Evolutionary conservation across 2,329 filamentous ascomycete genomes (phyloP).

Genomic region (Graphilbum sp.): DNA sequence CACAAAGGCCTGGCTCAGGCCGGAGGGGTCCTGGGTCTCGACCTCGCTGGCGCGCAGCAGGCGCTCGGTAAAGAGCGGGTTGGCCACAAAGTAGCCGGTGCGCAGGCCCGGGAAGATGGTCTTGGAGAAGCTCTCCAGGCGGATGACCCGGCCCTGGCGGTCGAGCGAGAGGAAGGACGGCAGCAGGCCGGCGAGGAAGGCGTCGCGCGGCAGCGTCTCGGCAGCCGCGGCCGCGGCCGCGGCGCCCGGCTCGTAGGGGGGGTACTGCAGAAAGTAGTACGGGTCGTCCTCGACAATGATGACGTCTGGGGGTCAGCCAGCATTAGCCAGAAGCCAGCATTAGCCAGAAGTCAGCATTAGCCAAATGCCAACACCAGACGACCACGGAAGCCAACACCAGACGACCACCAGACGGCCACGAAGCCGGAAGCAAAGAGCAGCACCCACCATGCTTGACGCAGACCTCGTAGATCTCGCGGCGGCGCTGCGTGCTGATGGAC

Average conservation of each 20-base stretch:
- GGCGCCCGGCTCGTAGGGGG: conserved; percentile 3
- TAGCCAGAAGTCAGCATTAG: too few relatives aligned
- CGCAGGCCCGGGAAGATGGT: conserved; percentile 51
- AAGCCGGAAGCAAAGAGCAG: too few relatives aligned
- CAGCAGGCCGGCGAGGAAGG: conserved; percentile 9
- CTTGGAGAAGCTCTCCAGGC: conserved; percentile 57
- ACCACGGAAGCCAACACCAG: too few relatives aligned
- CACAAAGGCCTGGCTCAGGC: conserved; percentile 37
- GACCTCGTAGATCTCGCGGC: conserved; percentile 38
- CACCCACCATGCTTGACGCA: conserved; percentile 18
- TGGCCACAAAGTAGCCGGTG: conserved; percentile 43
- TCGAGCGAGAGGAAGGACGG: conserved; percentile 14
- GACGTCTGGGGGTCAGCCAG: too few relatives aligned
- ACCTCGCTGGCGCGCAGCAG: conserved; percentile 20
- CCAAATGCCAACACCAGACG: too few relatives aligned
- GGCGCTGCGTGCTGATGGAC: conserved; percentile 40
- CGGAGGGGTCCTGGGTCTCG: conserved; percentile 52
- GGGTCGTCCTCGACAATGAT: conserved; percentile 56
- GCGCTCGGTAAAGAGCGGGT: conserved; percentile 14
- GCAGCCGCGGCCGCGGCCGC: neutral
- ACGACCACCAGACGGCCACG: too few relatives aligned
- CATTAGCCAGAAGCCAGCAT: too few relatives aligned
- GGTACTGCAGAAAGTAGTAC: conserved; percentile 15
- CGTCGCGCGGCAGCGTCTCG: neutral
- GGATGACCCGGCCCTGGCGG: conserved; percentile 22